A percentile compares a stretch with the other conserved stretches of the same genome.
Conservation (phyloP, 2,329 filamentous ascomycete genomes). For the Paraphoma chrysanthemicola region DNA sequence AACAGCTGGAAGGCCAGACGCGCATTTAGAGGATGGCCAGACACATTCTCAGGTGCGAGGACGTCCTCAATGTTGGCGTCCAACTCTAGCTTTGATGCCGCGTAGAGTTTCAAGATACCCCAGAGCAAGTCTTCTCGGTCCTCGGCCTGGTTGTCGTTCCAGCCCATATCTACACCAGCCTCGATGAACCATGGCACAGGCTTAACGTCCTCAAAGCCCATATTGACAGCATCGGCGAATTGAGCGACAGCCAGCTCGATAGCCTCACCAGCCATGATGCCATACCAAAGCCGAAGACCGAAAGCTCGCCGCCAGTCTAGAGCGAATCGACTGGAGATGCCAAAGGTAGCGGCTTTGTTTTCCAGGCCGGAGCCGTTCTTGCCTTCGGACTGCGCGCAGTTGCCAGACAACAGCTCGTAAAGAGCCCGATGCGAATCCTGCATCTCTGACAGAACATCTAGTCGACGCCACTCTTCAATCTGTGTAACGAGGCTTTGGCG, state of each 20-base stretch:
- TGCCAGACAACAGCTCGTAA: slow-evolving; percentile 88
- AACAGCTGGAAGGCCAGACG: slow-evolving; percentile 87
- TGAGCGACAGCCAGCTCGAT: slow-evolving; percentile 75
- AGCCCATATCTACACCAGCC: slow-evolving; percentile 63
- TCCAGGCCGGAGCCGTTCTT: slow-evolving; percentile 75
- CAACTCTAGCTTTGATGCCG: slow-evolving; percentile 58
- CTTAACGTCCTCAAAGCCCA: slow-evolving; percentile 71
- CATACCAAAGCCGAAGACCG: slow-evolving; percentile 90
- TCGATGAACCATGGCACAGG: slow-evolving; percentile 77
- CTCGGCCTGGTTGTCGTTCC: slow-evolving; percentile 66
- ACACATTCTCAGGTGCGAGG: slow-evolving; percentile 77
- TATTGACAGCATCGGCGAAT: slow-evolving; percentile 76
- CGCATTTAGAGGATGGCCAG: slow-evolving; percentile 75
- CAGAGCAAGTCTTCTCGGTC: slow-evolving; percentile 80
- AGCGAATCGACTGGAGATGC: slow-evolving; percentile 81
- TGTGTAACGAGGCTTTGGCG: slow-evolving; percentile 80
- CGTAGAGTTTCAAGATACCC: slow-evolving; percentile 83
- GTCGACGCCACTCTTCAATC: slow-evolving; percentile 81
- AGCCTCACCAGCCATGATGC: slow-evolving; percentile 70
- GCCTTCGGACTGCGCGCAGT: slow-evolving; percentile 83
- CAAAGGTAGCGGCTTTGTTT: slow-evolving; percentile 80
- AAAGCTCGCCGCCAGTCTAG: slow-evolving; percentile 95
- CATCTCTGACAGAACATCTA: slow-evolving; percentile 87
- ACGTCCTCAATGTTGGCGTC: slow-evolving; percentile 68
- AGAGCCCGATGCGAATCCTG: slow-evolving; percentile 81